Evolutionary conservation across 441 rosid genomes (phyloP).

Genomic region (Geranium incanum): DNA sequence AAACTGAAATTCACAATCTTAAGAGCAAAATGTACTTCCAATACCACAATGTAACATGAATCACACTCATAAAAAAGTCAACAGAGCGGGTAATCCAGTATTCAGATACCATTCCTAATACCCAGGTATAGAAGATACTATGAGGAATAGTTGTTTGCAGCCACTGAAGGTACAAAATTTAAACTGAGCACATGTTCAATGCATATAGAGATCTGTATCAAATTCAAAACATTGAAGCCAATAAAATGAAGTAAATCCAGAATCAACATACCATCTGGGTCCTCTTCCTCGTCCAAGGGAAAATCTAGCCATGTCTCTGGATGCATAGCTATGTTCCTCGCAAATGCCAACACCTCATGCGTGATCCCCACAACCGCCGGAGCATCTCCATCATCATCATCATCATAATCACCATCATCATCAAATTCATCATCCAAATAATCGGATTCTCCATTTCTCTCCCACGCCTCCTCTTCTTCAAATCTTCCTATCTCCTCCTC

Average conservation of each 20-base stretch:
- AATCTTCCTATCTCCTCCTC: conserved; percentile 10
- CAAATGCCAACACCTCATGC: conserved; percentile 67
- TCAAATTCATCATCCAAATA: conserved; percentile 18
- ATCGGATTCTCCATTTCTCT: conserved; percentile 13
- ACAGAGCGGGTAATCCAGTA: background rate
- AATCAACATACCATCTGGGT: conserved; percentile 40
- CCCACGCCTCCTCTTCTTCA: conserved; percentile 6
- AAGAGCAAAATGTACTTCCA: too few relatives aligned
- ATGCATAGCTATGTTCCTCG: conserved; percentile 62
- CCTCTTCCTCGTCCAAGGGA: conserved; percentile 67
- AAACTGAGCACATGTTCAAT: background rate
- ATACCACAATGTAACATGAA: too few relatives aligned
- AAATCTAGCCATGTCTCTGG: conserved; percentile 76
- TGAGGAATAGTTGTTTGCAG: too few relatives aligned
- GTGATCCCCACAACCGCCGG: conserved; percentile 56
- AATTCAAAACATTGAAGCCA: background rate
- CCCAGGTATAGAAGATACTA: too few relatives aligned
- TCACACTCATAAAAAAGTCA: too few relatives aligned
- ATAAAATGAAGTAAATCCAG: background rate
- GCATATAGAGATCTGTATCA: background rate
- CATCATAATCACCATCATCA: conserved; percentile 26
- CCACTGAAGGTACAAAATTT: background rate
- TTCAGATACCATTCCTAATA: background rate
- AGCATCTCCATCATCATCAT: conserved; percentile 25
- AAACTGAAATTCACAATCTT: too few relatives aligned